A percentile compares a stretch with the other conserved stretches of the same genome.
Evolutionary conservation across 2,329 filamentous ascomycete genomes (phyloP).

Genomic region (Diplodia sapinea): DNA sequence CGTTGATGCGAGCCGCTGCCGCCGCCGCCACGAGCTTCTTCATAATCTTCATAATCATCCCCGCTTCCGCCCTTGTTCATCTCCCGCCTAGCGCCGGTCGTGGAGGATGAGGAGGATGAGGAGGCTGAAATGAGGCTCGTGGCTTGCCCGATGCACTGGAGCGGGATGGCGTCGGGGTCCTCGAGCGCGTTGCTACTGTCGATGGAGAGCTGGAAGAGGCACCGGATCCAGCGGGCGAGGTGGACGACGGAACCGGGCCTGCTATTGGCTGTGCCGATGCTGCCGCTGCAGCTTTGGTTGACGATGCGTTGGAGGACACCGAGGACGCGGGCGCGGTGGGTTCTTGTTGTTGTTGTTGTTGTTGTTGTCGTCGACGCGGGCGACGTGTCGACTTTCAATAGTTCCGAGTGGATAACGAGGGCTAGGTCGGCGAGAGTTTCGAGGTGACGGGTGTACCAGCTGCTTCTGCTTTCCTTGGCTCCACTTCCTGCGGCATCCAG

Average conservation of each 20-base stretch:
- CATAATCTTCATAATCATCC: conserved; percentile 36
- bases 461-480: not conserved
- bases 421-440: conserved; percentile 56
- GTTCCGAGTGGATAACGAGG: conserved; percentile 48
- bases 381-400: not conserved
- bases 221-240: conserved; percentile 78
- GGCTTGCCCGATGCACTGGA: conserved; percentile 69
- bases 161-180: conserved; percentile 50
- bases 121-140: conserved; percentile 51
- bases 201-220: conserved; percentile 73
- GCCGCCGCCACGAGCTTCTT: conserved; percentile 31
- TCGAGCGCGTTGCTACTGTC: conserved; percentile 45
- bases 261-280: conserved; percentile 50
- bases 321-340: conserved; percentile 22
- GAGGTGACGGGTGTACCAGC: conserved; percentile 44
- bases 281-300: conserved; percentile 68
- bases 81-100: not conserved
- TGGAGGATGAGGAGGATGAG: not conserved
- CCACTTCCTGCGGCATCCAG: not conserved
- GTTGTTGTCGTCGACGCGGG: too few species aligned
- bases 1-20: not conserved
- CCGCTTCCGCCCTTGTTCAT: not conserved
- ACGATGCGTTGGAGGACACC: conserved; percentile 67
- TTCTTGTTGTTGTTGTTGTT: not conserved
- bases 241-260: conserved; percentile 47